These are phyloP conservation scores for Arthrobotrys megalospora DNA, from an alignment of 2,329 filamentous ascomycete species.

Conservation along the genomic window DNA sequence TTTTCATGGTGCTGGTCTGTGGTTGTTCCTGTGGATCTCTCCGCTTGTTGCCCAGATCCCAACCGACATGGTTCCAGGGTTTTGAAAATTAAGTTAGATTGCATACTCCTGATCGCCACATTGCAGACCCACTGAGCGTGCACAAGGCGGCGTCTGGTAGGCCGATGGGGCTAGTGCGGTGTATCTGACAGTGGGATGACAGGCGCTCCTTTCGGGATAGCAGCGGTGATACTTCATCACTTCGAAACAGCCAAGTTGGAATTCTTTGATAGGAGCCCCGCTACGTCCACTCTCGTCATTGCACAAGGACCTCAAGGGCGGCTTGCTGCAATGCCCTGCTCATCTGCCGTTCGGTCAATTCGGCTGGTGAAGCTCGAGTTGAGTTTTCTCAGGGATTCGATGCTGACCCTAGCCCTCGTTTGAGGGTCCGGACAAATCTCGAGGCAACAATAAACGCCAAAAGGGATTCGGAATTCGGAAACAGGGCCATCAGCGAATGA, in stretches of 20 bases:
- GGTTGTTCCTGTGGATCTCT: conserved; percentile 11
- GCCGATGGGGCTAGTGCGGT: conserved; percentile 30
- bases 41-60: conserved; percentile 44
- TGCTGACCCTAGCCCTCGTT: neutral
- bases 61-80: conserved; percentile 42
- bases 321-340: conserved; percentile 10
- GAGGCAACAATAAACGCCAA: conserved; percentile 51
- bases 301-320: conserved; percentile 25
- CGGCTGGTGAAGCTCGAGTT: conserved; percentile 33
- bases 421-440: conserved; percentile 8
- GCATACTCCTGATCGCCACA: conserved; percentile 59
- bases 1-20: conserved; percentile 1
- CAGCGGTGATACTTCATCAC: conserved; percentile 37
- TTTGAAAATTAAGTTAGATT: conserved; percentile 52
- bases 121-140: conserved; percentile 35
- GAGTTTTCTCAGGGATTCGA: conserved; percentile 12
- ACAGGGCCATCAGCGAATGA: conserved; percentile 8
- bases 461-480: conserved; percentile 7
- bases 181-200: conserved; percentile 38
- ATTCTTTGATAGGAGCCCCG: conserved; percentile 26
- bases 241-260: conserved; percentile 60
- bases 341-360: conserved; percentile 31
- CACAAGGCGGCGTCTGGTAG: conserved; percentile 33
- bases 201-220: conserved; percentile 48
- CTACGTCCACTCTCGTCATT: conserved; percentile 4